phyloP scores from a whole-genome alignment of 306 rosid species.

The Cicer judaicum region DNA sequence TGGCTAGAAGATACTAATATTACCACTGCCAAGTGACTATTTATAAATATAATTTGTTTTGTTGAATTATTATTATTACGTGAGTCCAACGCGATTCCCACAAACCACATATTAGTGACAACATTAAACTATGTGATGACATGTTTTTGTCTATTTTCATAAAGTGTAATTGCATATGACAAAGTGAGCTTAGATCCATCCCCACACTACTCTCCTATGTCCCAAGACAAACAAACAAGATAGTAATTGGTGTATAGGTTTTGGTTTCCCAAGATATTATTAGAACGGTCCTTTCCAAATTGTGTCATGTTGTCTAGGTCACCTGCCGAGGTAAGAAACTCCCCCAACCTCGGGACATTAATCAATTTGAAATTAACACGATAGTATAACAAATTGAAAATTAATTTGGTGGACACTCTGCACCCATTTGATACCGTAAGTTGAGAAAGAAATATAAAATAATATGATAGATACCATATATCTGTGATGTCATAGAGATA shows the following conservation, averaged over 20 bases:
- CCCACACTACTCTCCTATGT: constrained; percentile 7
- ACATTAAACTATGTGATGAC: background rate
- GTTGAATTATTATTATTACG: constrained; percentile 6
- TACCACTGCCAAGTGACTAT: constrained; percentile 14
- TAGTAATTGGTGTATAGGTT: background rate
- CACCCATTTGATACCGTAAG: no score
- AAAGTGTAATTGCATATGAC: constrained; percentile 28
- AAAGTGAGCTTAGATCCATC: background rate
- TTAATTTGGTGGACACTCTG: no score
- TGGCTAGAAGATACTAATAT: no score
- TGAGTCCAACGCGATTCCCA: constrained; percentile 69
- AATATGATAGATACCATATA: no score
- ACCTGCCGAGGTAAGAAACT: background rate
- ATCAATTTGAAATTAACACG: no score
- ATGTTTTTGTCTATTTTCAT: constrained; percentile 13
- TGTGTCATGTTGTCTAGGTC: background rate
- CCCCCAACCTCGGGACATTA: no score
- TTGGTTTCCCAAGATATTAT: background rate
- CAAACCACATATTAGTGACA: constrained; percentile 15
- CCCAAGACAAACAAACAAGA: background rate
- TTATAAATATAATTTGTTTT: constrained; percentile 32
- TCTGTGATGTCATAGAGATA: no score
- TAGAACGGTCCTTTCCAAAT: background rate
- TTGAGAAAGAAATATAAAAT: no score
- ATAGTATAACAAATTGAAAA: no score